A percentile compares a stretch with the other conserved stretches of the same genome.
These are phyloP conservation scores for Seiridium cupressi DNA, from an alignment of 2,329 filamentous ascomycete genomes.

Conservation along the genomic window DNA sequence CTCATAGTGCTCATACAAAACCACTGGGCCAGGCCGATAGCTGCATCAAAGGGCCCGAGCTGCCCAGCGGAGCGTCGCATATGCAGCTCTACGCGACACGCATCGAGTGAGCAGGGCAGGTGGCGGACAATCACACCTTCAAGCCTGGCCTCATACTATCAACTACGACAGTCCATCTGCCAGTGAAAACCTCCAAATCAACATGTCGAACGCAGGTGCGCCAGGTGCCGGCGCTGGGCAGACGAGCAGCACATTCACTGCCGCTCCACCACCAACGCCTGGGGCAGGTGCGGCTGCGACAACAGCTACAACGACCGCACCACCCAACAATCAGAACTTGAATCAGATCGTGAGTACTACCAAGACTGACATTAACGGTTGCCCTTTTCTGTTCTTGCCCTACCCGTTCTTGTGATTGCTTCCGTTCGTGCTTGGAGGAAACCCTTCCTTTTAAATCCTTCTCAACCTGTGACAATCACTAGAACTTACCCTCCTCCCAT, in stretches of 20 bases:
- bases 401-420: not conserved
- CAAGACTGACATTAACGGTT: not conserved
- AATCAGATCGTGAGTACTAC: slow-evolving; percentile 86
- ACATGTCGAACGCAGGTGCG: slow-evolving; percentile 29
- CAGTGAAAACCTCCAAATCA: not conserved
- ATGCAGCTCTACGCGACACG: slow-evolving; percentile 4
- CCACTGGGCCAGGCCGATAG: not conserved
- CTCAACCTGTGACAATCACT: too few relatives aligned
- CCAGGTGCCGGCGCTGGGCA: slow-evolving; percentile 17
- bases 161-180: too few relatives aligned
- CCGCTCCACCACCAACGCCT: slow-evolving; percentile 16
- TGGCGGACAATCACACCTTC: not conserved
- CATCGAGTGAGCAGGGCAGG: not conserved
- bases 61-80: not conserved
- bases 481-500: too few relatives aligned
- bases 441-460: too few relatives aligned
- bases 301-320: slow-evolving; percentile 16
- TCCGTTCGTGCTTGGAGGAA: too few relatives aligned
- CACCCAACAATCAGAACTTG: slow-evolving; percentile 76
- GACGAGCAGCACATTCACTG: slow-evolving; percentile 23
- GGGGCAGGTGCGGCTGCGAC: slow-evolving; percentile 16
- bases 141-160: too few relatives aligned
- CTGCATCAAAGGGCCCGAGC: not conserved
- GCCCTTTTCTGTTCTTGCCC: not conserved
- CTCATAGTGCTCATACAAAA: not conserved